Evolutionary conservation across 2,329 filamentous ascomycete species (phyloP).

Genomic region (Neonectria faginata): DNA sequence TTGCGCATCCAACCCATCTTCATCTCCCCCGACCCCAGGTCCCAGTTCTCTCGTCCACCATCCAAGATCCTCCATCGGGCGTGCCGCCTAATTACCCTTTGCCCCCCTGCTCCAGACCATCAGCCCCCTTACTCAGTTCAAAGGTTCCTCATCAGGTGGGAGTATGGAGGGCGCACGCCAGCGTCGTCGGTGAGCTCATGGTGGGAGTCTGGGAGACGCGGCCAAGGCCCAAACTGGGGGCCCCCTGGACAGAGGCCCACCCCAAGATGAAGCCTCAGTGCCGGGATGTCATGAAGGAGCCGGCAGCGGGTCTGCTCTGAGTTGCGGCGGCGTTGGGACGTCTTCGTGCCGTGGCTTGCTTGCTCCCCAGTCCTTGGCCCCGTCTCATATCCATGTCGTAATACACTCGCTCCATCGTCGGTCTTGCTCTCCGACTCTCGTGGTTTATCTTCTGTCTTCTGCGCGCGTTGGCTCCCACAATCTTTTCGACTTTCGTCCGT

Average conservation of each 20-base stretch:
- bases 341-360: background rate
- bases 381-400: conserved; percentile 4
- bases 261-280: conserved; percentile 14
- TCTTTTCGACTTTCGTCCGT: conserved; percentile 12
- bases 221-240: conserved; percentile 2
- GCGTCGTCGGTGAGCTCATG: conserved; percentile 26
- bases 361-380: background rate
- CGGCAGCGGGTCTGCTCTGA: background rate
- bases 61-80: conserved; percentile 9
- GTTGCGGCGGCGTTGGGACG: background rate
- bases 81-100: conserved; percentile 2
- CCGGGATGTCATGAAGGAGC: background rate
- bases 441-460: conserved; percentile 17
- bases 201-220: background rate
- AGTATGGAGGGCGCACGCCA: conserved; percentile 17
- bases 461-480: conserved; percentile 1
- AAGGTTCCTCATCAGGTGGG: background rate
- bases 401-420: conserved; percentile 3
- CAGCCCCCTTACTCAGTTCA: conserved; percentile 18
- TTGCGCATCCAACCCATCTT: conserved; percentile 6
- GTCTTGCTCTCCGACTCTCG: conserved; percentile 11
- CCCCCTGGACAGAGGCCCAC: conserved; percentile 13
- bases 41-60: background rate
- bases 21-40: background rate
- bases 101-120: conserved; percentile 6